phyloP scores from a whole-genome alignment of 2,329 filamentous ascomycete species.

The Epichloe baconii region DNA sequence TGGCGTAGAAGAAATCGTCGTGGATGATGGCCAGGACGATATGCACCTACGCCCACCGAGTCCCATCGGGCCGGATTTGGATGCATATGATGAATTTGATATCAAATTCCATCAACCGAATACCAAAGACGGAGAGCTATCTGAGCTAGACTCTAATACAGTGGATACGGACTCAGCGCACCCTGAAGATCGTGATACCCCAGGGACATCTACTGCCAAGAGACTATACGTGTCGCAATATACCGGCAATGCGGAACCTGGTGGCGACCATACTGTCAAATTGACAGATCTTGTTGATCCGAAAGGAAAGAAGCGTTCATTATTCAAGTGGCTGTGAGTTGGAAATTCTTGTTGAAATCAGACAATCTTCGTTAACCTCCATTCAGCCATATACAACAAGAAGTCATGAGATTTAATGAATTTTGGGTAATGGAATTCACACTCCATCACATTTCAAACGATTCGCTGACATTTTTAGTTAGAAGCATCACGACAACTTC shows the following conservation, averaged over 20 bases:
- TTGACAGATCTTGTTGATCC: slow-evolving; percentile 23
- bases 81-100: slow-evolving; percentile 17
- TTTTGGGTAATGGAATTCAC: slow-evolving; percentile 20
- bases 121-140: slow-evolving; percentile 14
- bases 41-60: slow-evolving; percentile 4
- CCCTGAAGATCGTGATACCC: slow-evolving; percentile 7
- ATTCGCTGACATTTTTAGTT: slow-evolving; percentile 14
- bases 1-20: background rate
- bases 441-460: background rate
- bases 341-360: no score
- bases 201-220: slow-evolving; percentile 9
- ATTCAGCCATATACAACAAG: slow-evolving; percentile 24
- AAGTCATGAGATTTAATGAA: slow-evolving; percentile 28
- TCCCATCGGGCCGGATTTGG: slow-evolving; percentile 13
- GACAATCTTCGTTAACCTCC: slow-evolving; percentile 7
- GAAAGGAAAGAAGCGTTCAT: slow-evolving; percentile 17
- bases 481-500: slow-evolving; percentile 21
- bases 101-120: slow-evolving; percentile 13
- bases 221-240: slow-evolving; percentile 23
- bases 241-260: slow-evolving; percentile 23
- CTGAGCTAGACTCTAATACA: slow-evolving; percentile 17
- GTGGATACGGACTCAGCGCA: slow-evolving; percentile 11
- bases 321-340: slow-evolving; percentile 30
- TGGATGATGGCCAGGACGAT: background rate
- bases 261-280: slow-evolving; percentile 21